Evolutionary conservation across 2,329 filamentous ascomycete genomes (phyloP).

Genomic region (Daldinia sp.): DNA sequence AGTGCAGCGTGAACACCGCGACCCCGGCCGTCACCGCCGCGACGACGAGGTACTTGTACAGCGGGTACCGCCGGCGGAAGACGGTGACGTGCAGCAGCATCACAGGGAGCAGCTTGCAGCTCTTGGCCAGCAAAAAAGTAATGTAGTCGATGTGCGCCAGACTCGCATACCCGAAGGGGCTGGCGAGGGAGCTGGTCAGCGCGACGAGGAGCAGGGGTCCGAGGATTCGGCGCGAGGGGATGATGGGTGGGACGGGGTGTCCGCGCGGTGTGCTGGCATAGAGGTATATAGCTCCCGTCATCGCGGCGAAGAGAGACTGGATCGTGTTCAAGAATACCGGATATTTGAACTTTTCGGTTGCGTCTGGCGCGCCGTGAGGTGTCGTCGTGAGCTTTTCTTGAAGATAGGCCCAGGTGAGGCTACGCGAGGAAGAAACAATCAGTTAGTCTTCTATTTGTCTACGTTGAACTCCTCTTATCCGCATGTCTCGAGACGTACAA

Average conservation of each 20-base stretch:
- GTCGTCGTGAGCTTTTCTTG: constrained; percentile 98
- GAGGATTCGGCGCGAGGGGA: constrained; percentile 79
- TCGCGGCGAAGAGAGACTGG: constrained; percentile 87
- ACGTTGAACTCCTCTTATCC: background rate
- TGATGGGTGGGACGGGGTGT: constrained; percentile 67
- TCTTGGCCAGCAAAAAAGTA: constrained; percentile 96
- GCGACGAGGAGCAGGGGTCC: constrained; percentile 84
- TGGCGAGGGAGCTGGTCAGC: constrained; percentile 85
- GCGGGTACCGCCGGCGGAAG: constrained; percentile 86
- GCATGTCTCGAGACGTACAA: constrained; percentile 71
- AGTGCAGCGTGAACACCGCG: constrained; percentile 92
- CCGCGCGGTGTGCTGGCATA: constrained; percentile 66
- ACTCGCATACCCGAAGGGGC: constrained; percentile 94
- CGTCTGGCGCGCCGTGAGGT: constrained; percentile 71
- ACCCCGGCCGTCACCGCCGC: constrained; percentile 90
- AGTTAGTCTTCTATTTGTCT: background rate
- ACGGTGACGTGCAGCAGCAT: constrained; percentile 96
- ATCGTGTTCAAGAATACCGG: constrained; percentile 96
- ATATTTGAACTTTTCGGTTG: constrained; percentile 85
- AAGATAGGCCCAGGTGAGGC: constrained; percentile 93
- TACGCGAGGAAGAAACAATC: constrained; percentile 45
- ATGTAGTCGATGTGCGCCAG: constrained; percentile 97
- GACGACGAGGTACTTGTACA: constrained; percentile 97
- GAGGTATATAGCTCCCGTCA: constrained; percentile 84
- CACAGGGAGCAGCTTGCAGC: constrained; percentile 97